Conservation (phyloP, 805 yeast species). For the Candida boleticola region DNA sequence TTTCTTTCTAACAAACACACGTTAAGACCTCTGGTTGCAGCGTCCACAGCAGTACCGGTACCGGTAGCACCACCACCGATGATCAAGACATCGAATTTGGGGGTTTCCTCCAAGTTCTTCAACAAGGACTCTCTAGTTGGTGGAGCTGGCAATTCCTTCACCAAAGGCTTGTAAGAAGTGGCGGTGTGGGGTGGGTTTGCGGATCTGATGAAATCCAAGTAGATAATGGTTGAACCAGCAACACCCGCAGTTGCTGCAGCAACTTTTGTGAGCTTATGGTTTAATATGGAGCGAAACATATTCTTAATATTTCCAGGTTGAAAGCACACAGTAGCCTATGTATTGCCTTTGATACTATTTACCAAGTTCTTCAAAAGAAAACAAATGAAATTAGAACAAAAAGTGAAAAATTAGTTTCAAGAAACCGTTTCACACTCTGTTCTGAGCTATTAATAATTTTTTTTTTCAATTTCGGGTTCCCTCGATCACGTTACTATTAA, state of each 20-base stretch:
- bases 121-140: conserved; percentile 57
- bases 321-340: too few relatives aligned
- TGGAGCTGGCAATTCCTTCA: conserved; percentile 45
- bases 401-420: too few relatives aligned
- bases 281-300: conserved; percentile 13
- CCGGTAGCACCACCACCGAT: conserved; percentile 98
- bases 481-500: too few relatives aligned
- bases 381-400: too few relatives aligned
- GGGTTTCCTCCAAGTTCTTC: conserved; percentile 39
- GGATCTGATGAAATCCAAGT: conserved; percentile 38
- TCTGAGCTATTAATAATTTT: too few relatives aligned
- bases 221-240: conserved; percentile 36
- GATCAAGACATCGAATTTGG: conserved; percentile 74
- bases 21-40: conserved; percentile 84
- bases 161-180: conserved; percentile 42
- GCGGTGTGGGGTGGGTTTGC: conserved; percentile 26
- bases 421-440: too few relatives aligned
- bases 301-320: not conserved
- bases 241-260: conserved; percentile 29
- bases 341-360: too few relatives aligned
- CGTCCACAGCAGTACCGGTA: conserved; percentile 89
- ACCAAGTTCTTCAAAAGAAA: too few relatives aligned
- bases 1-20: conserved; percentile 83
- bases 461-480: too few relatives aligned
- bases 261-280: conserved; percentile 27